Percentiles rank a stretch among this genome's conserved stretches.
phyloP scores from a whole-genome alignment of 2,329 filamentous ascomycete species.

The Xylariaceae sp. region DNA sequence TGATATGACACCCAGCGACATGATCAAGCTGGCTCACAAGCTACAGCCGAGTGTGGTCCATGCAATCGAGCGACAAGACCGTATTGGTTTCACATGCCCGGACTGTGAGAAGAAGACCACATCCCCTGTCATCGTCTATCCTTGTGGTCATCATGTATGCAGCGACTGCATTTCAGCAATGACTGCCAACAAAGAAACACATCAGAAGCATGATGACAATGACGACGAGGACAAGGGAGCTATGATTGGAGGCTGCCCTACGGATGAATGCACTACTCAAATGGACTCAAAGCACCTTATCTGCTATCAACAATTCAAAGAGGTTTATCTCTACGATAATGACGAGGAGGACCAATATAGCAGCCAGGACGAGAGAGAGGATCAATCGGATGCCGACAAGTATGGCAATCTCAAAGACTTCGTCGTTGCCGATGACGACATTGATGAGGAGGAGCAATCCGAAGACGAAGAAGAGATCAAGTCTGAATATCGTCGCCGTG shows the following conservation, averaged over 20 bases:
- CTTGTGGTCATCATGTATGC: constrained; percentile 33
- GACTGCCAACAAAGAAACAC: constrained; percentile 13
- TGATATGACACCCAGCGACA: constrained; percentile 25
- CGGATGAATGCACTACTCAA: constrained; percentile 10
- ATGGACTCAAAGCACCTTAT: constrained; percentile 24
- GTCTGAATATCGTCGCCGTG: constrained; percentile 22
- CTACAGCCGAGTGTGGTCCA: constrained; percentile 17
- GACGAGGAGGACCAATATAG: neutral
- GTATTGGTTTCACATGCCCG: constrained; percentile 22
- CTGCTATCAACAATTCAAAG: constrained; percentile 23
- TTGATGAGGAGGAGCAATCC: neutral
- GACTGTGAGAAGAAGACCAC: constrained; percentile 21
- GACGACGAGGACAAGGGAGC: constrained; percentile 2
- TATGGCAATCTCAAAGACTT: constrained; percentile 23
- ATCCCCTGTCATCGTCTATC: constrained; percentile 28
- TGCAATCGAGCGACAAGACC: constrained; percentile 14
- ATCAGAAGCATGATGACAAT: constrained; percentile 4
- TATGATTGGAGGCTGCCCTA: constrained; percentile 12
- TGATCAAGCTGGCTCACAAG: constrained; percentile 25
- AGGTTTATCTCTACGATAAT: constrained; percentile 18
- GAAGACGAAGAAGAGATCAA: constrained; percentile 20
- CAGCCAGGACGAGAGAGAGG: constrained; percentile 9
- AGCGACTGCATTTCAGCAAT: constrained; percentile 26
- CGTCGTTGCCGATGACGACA: constrained; percentile 19
- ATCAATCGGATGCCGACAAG: constrained; percentile 19